Base-by-base conservation (phyloP, 805 yeast genomes). In the Ogataea nakhonphanomensis region DNA sequence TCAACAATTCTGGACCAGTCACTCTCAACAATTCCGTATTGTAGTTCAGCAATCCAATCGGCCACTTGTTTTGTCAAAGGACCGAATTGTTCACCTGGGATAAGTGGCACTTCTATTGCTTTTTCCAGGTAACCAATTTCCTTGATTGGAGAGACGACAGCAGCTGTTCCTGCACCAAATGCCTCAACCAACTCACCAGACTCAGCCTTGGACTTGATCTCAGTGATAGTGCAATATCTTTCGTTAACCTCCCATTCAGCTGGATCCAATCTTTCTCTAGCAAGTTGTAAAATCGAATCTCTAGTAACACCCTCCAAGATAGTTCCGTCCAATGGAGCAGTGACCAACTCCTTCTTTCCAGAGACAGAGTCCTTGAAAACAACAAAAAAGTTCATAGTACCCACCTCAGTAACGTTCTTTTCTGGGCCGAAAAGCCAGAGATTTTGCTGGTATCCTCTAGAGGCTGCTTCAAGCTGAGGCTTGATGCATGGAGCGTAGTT, bases 121-220 rank as follows among this genome's bases (percentile, higher is more conserved):
- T 79, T 63, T 37, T 82, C 95, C 44, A 75, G 71, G 79, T 80
- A 91, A 43, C 89, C 90, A 58, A 91, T 87, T 55, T 76, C 84
- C 65, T 84, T 80, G 59, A 91, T 88, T 53, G 98, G 98, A 26
- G 95, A 80, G 33, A 93, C 98, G 58, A 91, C 80, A 31, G 97
- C 98, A 45, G 99, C 98, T 42, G 99, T 91, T 58, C 99, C 99
- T 14, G 96, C 72, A 54, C 98, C 98, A 57, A 91, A 91, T 14
- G 96, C 95, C 73, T 93, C 99, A 7, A 90, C 76, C 55, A 91
- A 74, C 60, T 85, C 83, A 45, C 96, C 95, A 63, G 81, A 78
- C 36, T 66, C 70, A 33, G 96, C 84, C 54, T 79, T 79, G 55
- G 84, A 87, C 36, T 72, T 76, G 43, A 91, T 85, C 69, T 91